Conservation (phyloP, 2,329 filamentous ascomycete genomes). For the Dendrostoma leiphaemia region DNA sequence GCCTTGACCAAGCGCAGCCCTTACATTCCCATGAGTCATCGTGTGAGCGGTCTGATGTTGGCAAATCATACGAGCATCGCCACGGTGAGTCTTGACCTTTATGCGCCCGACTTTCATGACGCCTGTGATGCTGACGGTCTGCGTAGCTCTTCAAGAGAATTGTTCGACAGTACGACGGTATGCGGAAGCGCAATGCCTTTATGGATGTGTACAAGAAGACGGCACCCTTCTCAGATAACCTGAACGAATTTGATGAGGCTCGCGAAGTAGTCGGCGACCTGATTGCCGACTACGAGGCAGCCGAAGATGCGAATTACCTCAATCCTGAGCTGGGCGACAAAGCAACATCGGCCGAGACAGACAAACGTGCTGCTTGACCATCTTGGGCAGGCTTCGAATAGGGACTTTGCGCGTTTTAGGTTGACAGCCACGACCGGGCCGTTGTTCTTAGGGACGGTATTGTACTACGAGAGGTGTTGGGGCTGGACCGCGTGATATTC, state of each 20-base stretch:
- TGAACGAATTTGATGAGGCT: conserved; percentile 94
- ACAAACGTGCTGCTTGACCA: conserved; percentile 44
- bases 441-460: conserved; percentile 7
- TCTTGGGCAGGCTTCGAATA: background rate
- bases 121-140: background rate
- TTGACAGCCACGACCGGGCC: background rate
- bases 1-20: conserved; percentile 95
- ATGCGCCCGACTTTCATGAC: background rate
- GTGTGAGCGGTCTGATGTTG: conserved; percentile 94
- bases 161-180: conserved; percentile 84
- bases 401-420: background rate
- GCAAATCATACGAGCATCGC: conserved; percentile 98
- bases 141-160: conserved; percentile 84
- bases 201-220: conserved; percentile 96
- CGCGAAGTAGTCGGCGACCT: conserved; percentile 87
- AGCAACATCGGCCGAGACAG: conserved; percentile 50
- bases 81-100: conserved; percentile 54
- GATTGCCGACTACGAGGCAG: conserved; percentile 93
- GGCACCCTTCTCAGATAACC: conserved; percentile 84
- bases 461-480: background rate
- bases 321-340: conserved; percentile 65
- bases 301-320: conserved; percentile 86
- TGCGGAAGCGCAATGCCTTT: conserved; percentile 96
- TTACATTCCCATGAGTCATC: conserved; percentile 89
- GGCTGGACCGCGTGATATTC: background rate